Conservation (phyloP, 2,329 filamentous ascomycete species). For the Paracorniculantispora psalliotae region DNA sequence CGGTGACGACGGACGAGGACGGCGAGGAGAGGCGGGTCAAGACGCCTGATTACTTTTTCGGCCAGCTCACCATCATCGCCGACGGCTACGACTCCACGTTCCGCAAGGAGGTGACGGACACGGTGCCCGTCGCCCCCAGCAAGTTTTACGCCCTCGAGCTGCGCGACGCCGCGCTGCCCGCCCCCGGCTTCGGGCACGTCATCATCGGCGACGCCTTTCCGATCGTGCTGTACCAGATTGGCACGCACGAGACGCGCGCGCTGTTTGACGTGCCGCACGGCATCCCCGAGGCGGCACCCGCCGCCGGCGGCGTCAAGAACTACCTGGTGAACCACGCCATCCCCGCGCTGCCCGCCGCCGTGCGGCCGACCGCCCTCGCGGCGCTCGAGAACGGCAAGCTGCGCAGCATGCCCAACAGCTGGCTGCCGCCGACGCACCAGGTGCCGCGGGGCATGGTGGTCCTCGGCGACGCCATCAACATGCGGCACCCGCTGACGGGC, state of each 20-base stretch:
- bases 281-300: conserved; percentile 65
- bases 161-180: conserved; percentile 76
- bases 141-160: conserved; percentile 95
- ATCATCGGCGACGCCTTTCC: conserved; percentile 72
- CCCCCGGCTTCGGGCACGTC: conserved; percentile 76
- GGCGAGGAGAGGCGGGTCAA: conserved; percentile 52
- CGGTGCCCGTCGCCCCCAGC: conserved; percentile 65
- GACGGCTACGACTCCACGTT: conserved; percentile 94
- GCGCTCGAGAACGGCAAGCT: conserved; percentile 77
- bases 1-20: too few species aligned
- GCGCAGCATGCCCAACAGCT: conserved; percentile 89
- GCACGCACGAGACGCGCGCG: conserved; percentile 85
- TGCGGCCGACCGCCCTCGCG: conserved; percentile 67
- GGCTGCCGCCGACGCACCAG: conserved; percentile 70
- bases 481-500: conserved; percentile 96
- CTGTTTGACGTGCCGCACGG: conserved; percentile 82
- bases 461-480: conserved; percentile 93
- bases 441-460: conserved; percentile 62
- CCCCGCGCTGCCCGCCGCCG: conserved; percentile 65
- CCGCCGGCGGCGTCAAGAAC: conserved; percentile 75
- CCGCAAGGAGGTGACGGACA: conserved; percentile 69
- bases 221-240: conserved; percentile 93
- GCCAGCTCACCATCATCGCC: conserved; percentile 77
- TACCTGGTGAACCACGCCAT: conserved; percentile 78
- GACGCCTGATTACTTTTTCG: conserved; percentile 75